Percentiles rank a stretch among this genome's conserved stretches.
phyloP scores from a whole-genome alignment of 2,329 filamentous ascomycete species.

The Geoglossum cookeanum region DNA sequence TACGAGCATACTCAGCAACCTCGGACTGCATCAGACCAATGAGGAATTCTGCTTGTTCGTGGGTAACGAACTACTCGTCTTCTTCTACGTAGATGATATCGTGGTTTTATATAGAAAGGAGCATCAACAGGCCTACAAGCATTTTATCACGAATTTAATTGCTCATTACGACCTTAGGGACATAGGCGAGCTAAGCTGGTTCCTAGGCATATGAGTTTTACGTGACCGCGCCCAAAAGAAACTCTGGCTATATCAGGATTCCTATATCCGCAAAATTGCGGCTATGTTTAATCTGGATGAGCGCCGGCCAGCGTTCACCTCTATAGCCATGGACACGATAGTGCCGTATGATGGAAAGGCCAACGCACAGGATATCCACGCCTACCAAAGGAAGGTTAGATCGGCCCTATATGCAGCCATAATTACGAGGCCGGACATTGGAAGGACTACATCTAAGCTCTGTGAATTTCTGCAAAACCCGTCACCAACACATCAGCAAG shows the following conservation, averaged over 20 bases:
- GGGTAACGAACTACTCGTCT: conserved; percentile 6
- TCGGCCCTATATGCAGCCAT: conserved; percentile 5
- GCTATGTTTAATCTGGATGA: conserved; percentile 8
- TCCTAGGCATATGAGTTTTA: conserved; percentile 13
- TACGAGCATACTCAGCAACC: conserved; percentile 6
- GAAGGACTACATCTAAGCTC: no score
- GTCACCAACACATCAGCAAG: conserved; percentile 1
- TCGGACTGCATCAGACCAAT: conserved; percentile 10
- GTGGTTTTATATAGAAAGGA: conserved; percentile 9
- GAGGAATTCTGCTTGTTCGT: conserved; percentile 7
- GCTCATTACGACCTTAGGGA: conserved; percentile 14
- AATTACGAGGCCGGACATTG: conserved; percentile 8
- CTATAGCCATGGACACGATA: conserved; percentile 13
- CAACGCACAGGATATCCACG: conserved; percentile 13
- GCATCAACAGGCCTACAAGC: conserved; percentile 10
- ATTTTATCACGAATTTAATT: conserved; percentile 5
- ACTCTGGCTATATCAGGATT: conserved; percentile 10
- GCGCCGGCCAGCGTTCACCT: conserved; percentile 4
- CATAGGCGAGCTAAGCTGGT: conserved; percentile 11
- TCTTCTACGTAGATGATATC: conserved; percentile 16
- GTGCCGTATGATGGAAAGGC: conserved; percentile 15
- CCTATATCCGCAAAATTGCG: conserved; percentile 12
- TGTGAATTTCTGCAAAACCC: conserved; percentile 2
- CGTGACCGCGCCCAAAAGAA: conserved; percentile 5
- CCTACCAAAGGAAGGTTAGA: conserved; percentile 10